These are phyloP conservation scores for Rhynchospora tenuis DNA, from an alignment of 176 grass and related monocot species.

Conservation along the genomic window DNA sequence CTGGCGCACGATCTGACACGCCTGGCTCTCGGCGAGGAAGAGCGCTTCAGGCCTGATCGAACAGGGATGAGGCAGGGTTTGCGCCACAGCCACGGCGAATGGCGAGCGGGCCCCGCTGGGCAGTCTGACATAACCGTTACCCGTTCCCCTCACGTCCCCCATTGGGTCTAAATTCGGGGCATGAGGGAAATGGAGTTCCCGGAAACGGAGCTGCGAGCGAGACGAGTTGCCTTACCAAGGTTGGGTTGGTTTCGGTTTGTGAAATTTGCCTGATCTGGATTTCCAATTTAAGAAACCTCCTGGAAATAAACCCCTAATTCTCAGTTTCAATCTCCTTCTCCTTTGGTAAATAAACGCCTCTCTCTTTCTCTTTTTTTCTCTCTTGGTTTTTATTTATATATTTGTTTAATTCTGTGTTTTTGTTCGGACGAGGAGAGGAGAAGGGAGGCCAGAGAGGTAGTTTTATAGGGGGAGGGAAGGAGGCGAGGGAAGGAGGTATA, in stretches of 20 bases:
- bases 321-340: slow-evolving; percentile 2
- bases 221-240: neutral
- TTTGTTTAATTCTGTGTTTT: neutral
- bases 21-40: slow-evolving; percentile 31
- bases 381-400: neutral
- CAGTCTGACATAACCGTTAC: neutral
- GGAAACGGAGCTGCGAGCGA: slow-evolving; percentile 1
- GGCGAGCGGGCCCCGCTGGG: neutral
- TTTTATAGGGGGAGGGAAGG: slow-evolving; percentile 26
- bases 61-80: neutral
- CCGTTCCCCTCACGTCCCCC: slow-evolving; percentile 13
- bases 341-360: neutral
- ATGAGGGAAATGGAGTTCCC: slow-evolving; percentile 20
- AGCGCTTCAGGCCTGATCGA: slow-evolving; percentile 18
- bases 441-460: neutral
- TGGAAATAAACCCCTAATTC: slow-evolving; percentile 12
- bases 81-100: slow-evolving; percentile 8
- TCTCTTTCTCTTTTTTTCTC: neutral
- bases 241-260: slow-evolving; percentile 9
- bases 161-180: neutral
- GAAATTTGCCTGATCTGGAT: slow-evolving; percentile 1
- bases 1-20: slow-evolving; percentile 41
- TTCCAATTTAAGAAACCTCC: slow-evolving; percentile 21
- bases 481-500: neutral
- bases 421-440: slow-evolving; percentile 4